Evolutionary conservation across 176 grass and related monocot genomes (phyloP).

Genomic region (Aechmea fasciata): DNA sequence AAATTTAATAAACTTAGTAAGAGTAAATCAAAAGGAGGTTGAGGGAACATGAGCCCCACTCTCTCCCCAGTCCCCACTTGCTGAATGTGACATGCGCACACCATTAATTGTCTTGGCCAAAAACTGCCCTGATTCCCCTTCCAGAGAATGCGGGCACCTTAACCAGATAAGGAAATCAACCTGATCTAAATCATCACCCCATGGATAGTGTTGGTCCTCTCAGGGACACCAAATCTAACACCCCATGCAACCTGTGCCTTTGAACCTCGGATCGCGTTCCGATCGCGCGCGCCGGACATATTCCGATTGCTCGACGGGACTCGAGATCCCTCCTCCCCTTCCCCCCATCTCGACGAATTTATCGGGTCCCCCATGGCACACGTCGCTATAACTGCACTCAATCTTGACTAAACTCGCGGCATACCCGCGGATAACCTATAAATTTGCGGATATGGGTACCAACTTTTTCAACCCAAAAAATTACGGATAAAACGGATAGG

Average conservation of each 20-base stretch:
- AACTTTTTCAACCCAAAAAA: too few relatives aligned
- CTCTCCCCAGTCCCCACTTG: too few relatives aligned
- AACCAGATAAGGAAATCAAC: not conserved
- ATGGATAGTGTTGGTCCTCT: not conserved
- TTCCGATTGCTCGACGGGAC: slow-evolving; percentile 6
- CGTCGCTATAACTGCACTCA: not conserved
- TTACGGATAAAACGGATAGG: too few relatives aligned
- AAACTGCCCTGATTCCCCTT: not conserved
- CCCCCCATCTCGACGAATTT: not conserved
- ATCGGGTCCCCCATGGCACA: not conserved
- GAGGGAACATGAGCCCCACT: too few relatives aligned
- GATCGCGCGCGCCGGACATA: not conserved
- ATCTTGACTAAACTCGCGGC: too few relatives aligned
- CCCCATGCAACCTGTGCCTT: not conserved
- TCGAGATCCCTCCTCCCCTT: not conserved
- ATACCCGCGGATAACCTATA: too few relatives aligned
- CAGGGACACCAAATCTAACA: not conserved
- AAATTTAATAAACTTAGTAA: too few relatives aligned
- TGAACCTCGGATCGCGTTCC: not conserved
- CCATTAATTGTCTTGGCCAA: too few relatives aligned
- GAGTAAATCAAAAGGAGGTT: too few relatives aligned
- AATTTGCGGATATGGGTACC: too few relatives aligned
- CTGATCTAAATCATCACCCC: not conserved
- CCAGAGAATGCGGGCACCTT: not conserved
- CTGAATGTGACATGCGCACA: too few relatives aligned